phyloP scores from a whole-genome alignment of 805 yeast genomes.

The Hanseniaspora clermontiae region DNA sequence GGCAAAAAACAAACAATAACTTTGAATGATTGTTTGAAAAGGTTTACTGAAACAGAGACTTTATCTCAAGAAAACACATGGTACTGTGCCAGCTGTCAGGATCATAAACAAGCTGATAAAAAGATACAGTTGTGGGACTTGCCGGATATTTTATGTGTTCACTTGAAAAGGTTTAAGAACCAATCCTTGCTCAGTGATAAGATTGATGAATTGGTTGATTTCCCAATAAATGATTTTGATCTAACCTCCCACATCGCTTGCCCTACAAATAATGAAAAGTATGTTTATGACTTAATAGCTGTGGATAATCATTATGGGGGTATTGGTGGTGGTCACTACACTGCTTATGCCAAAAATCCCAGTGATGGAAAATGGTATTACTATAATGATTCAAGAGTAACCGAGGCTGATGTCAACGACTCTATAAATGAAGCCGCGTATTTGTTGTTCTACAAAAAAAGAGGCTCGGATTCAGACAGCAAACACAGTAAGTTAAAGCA shows the following conservation, averaged over 20 bases:
- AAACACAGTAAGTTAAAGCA: slow-evolving; percentile 34
- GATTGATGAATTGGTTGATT: slow-evolving; percentile 70
- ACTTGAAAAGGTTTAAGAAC: slow-evolving; percentile 78
- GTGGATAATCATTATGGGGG: slow-evolving; percentile 96
- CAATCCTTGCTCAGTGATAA: slow-evolving; percentile 79
- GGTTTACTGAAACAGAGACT: slow-evolving; percentile 71
- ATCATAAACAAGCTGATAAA: slow-evolving; percentile 81
- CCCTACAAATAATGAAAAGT: slow-evolving; percentile 16
- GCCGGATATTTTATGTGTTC: slow-evolving; percentile 82
- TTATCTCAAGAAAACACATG: slow-evolving; percentile 81
- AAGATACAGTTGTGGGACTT: slow-evolving; percentile 86
- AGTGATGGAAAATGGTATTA: slow-evolving; percentile 75
- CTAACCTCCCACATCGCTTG: slow-evolving; percentile 44
- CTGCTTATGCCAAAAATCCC: slow-evolving; percentile 74
- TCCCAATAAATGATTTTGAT: slow-evolving; percentile 76
- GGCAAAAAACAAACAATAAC: slow-evolving; percentile 35
- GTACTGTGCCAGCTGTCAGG: slow-evolving; percentile 86
- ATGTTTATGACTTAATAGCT: slow-evolving; percentile 73
- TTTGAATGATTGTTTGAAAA: slow-evolving; percentile 58
- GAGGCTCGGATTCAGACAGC: slow-evolving; percentile 33
- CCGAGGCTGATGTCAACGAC: slow-evolving; percentile 44
- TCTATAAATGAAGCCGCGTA: slow-evolving; percentile 72
- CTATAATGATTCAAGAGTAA: slow-evolving; percentile 73
- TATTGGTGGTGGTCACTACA: slow-evolving; percentile 94
- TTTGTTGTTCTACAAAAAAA: slow-evolving; percentile 64